Conservation (phyloP, 805 yeast species). For the Citeromyces matritensis region DNA sequence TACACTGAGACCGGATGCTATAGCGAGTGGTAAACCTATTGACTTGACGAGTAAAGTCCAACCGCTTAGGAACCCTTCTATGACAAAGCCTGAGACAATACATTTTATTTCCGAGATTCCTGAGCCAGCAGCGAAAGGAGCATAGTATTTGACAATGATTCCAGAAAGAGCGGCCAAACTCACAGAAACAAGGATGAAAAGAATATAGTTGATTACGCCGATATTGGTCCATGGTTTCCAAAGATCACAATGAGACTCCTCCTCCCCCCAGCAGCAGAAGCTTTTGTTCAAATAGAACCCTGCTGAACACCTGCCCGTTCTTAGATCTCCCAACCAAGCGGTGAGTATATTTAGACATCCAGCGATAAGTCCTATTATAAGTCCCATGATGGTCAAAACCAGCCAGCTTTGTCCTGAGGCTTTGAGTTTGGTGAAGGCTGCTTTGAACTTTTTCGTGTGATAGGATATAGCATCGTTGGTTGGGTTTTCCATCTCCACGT, state of each 20-base stretch:
- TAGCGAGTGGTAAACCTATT: slow-evolving; percentile 74
- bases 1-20: slow-evolving; percentile 83
- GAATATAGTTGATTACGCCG: slow-evolving; percentile 30
- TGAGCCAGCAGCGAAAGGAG: slow-evolving; percentile 92
- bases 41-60: slow-evolving; percentile 64
- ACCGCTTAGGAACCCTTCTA: slow-evolving; percentile 63
- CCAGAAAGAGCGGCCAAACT: slow-evolving; percentile 54
- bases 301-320: slow-evolving; percentile 63
- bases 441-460: slow-evolving; percentile 6
- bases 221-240: slow-evolving; percentile 59
- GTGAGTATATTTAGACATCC: slow-evolving; percentile 71
- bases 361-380: slow-evolving; percentile 69
- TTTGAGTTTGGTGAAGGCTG: slow-evolving; percentile 2
- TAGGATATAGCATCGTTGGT: slow-evolving; percentile 4
- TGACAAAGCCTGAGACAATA: slow-evolving; percentile 78
- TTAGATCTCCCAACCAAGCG: slow-evolving; percentile 69
- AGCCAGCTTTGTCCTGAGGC: slow-evolving; percentile 42
- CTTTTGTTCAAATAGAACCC: slow-evolving; percentile 56
- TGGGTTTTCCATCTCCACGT: slow-evolving; percentile 1
- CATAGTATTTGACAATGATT: slow-evolving; percentile 47
- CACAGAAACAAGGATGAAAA: slow-evolving; percentile 45
- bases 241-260: slow-evolving; percentile 29
- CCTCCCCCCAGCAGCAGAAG: slow-evolving; percentile 72
- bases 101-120: slow-evolving; percentile 96
- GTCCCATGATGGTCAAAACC: slow-evolving; percentile 62